These are phyloP conservation scores for Trichosporon sp. DNA, from an alignment of 1,284 basidiomycete genomes.

Conservation along the genomic window DNA sequence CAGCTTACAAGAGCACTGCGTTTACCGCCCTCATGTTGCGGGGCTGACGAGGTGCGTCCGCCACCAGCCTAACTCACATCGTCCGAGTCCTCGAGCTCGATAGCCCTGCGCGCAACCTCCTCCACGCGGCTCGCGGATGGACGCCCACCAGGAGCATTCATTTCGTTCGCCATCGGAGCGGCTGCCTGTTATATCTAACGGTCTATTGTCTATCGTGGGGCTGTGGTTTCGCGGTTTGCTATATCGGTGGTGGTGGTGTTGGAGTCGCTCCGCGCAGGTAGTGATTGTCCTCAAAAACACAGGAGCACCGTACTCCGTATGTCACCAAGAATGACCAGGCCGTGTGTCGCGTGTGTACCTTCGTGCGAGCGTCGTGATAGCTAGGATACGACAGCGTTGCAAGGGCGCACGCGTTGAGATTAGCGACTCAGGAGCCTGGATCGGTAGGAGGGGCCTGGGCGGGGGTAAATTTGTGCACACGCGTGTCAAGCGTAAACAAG, in stretches of 20 bases:
- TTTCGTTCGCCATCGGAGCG: not conserved
- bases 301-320: no score
- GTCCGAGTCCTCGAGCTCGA: constrained; percentile 4
- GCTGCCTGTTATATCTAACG: not conserved
- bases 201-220: not conserved
- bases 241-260: not conserved
- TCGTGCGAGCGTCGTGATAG: not conserved
- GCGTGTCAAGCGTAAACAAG: not conserved
- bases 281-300: no score
- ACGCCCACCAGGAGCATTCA: constrained; percentile 12
- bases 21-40: not conserved
- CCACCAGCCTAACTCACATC: constrained; percentile 7
- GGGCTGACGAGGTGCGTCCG: no score
- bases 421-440: not conserved
- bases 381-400: not conserved
- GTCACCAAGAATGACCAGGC: no score
- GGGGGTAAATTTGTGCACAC: constrained; percentile 1
- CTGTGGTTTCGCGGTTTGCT: not conserved
- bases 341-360: no score
- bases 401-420: not conserved
- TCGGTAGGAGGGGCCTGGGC: not conserved
- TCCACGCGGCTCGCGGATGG: constrained; percentile 7
- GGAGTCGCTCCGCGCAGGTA: no score
- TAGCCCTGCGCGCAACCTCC: constrained; percentile 6
- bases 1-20: not conserved